Evolutionary conservation across 345 rosid genomes (phyloP), one percentile per base, ranked within the genome.

Genomic region (Arabis hirsuta): DNA sequence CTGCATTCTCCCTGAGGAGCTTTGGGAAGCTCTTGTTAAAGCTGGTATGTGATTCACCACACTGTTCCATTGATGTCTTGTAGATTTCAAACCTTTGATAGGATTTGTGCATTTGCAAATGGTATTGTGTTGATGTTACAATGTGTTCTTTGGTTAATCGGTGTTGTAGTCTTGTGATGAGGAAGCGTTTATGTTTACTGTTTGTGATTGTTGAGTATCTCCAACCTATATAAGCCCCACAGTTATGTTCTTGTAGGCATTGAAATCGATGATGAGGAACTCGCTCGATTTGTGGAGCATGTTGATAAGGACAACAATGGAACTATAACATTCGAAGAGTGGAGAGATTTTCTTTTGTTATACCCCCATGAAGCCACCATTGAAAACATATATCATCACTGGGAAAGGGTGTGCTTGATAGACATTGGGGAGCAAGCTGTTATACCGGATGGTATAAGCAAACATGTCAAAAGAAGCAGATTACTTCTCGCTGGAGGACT

Each of bases 221-320:
- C 24, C 63, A 69, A 54, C 71, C 74, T 50, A 55, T 43, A 76
- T 84, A 80, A 88, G 84, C 73, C 82, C 70, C 53, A 80, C 81
- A 86, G 85, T 76, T 72, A 48, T 73, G 66, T 73, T 69, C 78
- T 78, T 87, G 78, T 74, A 89, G 96, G 96, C 53, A 87, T 89
- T 86, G 89, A 96, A 71, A 92, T 96, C 24, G 90, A 83, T 72
- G 98, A 96, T 20, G 98, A 84, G 76, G 97, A 96, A 67, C 94
- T 96, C 43, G 98, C 96, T 10, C 92, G 80, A 58, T 96, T 96
- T 81, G 96, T 96, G 56, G 99, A 96, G 83, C 99, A 90, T 79
- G 98, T 96, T 62, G 99, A 96, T 73, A 92, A 96, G 80, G 99
- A 90, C 80, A 92, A 90, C 44, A 87, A 96, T 77, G 99, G 99